These are phyloP conservation scores for Leptodontidium sp. DNA, from an alignment of 2,329 filamentous ascomycete genomes.

Conservation along the genomic window DNA sequence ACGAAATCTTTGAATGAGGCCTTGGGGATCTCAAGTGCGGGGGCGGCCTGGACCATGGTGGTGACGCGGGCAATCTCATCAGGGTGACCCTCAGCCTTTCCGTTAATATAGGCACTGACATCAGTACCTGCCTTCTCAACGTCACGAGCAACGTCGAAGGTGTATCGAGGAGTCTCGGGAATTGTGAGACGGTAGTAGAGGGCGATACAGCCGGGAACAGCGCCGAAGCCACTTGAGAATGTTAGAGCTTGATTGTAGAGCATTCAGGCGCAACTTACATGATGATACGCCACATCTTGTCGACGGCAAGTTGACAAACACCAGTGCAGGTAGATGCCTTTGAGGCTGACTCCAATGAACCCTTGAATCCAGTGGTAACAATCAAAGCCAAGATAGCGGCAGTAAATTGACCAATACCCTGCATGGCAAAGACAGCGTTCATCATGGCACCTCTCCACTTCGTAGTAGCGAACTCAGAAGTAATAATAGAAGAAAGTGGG, in stretches of 20 bases:
- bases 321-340: slow-evolving; percentile 66
- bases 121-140: slow-evolving; percentile 78
- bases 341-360: slow-evolving; percentile 61
- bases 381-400: slow-evolving; percentile 81
- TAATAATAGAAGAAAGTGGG: slow-evolving; percentile 83
- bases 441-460: slow-evolving; percentile 90
- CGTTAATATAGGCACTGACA: slow-evolving; percentile 76
- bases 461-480: slow-evolving; percentile 86
- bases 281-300: slow-evolving; percentile 89
- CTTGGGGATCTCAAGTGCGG: slow-evolving; percentile 70
- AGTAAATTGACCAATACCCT: slow-evolving; percentile 81
- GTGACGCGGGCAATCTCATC: slow-evolving; percentile 72
- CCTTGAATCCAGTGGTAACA: slow-evolving; percentile 75
- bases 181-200: slow-evolving; percentile 87
- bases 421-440: slow-evolving; percentile 86
- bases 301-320: slow-evolving; percentile 73
- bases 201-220: slow-evolving; percentile 80
- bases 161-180: slow-evolving; percentile 88
- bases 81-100: slow-evolving; percentile 66
- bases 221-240: slow-evolving; percentile 69
- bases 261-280: slow-evolving; percentile 52
- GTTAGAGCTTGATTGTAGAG: slow-evolving; percentile 2
- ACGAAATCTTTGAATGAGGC: slow-evolving; percentile 77
- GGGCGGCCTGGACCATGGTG: slow-evolving; percentile 60
- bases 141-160: slow-evolving; percentile 81